Base-by-base conservation (phyloP, 2,329 filamentous ascomycete species). In the Claviceps cyperi region DNA sequence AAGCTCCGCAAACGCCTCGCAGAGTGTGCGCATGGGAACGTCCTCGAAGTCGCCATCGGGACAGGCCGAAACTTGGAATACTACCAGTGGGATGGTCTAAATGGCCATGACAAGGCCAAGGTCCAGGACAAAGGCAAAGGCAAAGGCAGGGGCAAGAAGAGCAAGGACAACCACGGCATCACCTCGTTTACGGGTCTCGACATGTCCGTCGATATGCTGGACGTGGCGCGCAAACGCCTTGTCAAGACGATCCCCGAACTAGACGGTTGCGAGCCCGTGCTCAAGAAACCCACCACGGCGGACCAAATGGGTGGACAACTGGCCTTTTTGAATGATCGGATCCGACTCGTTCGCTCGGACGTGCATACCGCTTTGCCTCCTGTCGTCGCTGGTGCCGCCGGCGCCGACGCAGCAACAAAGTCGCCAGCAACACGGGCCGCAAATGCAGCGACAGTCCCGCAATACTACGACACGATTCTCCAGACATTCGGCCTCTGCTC, bases 401-500 rank as follows among this genome's bases (percentile, higher is more conserved):
- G 4, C 15, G 21, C 8, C 17, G 38, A 4, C 8, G 28, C 28
- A 32, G 28, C 9, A 32, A 32, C 9, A 9, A 32, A 9, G 28
- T 32, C 28, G 11, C 28, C 28, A 6, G 22, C 22, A 22, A 22
- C 22, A 22, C 22, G 22, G 22, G 22, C 22, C 22, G 22, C 22
- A 22, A 22, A 22, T 22, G 22, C 22, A 22, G 22, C 4, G 22
- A 5, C 22, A 1, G 22, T 22, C 22, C 22, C 22, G 4, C 4
- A 22, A 22, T 22, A n/a, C 15, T 83, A 82, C 64, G 80, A 83
- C 64, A 81, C 78, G 2, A 66, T 83, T 38, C 60, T 83, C 32
- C 78, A 83, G 59, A 81, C 78, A 0, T 83, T 83, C 64, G 79
- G 78, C 4, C 70, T 83, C 24, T 83, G 80, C 64, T 80, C 75